phyloP scores from a whole-genome alignment of 331 rosid species.

The Phaseolus coccineus region DNA sequence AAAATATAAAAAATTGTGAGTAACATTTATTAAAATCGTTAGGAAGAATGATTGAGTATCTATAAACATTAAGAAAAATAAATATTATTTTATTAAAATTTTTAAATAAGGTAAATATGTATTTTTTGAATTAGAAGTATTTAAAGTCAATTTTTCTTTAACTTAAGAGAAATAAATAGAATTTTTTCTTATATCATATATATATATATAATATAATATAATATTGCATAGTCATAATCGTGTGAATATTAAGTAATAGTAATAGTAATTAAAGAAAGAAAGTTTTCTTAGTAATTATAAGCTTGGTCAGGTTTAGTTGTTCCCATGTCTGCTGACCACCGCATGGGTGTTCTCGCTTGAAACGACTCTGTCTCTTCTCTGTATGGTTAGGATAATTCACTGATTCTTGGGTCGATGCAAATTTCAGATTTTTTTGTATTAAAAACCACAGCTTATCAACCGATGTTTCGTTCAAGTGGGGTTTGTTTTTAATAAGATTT shows the following conservation, averaged over 20 bases:
- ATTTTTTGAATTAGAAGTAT: too few species aligned
- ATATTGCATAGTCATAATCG: too few species aligned
- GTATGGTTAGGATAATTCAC: neutral
- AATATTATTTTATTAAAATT: too few species aligned
- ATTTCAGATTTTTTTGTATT: slow-evolving; percentile 1
- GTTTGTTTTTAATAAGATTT: slow-evolving; percentile 10
- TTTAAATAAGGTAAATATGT: too few species aligned
- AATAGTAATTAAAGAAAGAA: neutral
- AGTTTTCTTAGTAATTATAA: neutral
- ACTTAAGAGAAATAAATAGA: too few species aligned
- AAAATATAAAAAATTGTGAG: too few species aligned
- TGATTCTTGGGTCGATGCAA: neutral
- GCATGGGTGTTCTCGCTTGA: neutral
- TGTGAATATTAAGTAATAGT: neutral
- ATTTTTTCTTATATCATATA: too few species aligned
- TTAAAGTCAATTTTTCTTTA: too few species aligned
- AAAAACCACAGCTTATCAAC: neutral
- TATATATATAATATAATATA: too few species aligned
- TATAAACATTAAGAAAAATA: too few species aligned
- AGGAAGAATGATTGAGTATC: too few species aligned
- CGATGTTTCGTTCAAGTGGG: slow-evolving; percentile 40
- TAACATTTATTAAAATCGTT: too few species aligned
- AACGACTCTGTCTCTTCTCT: slow-evolving; percentile 48
- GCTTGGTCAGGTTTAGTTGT: neutral
- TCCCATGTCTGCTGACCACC: neutral